phyloP scores from a whole-genome alignment of 1,284 basidiomycete genomes.

The Sutorius eximius region DNA sequence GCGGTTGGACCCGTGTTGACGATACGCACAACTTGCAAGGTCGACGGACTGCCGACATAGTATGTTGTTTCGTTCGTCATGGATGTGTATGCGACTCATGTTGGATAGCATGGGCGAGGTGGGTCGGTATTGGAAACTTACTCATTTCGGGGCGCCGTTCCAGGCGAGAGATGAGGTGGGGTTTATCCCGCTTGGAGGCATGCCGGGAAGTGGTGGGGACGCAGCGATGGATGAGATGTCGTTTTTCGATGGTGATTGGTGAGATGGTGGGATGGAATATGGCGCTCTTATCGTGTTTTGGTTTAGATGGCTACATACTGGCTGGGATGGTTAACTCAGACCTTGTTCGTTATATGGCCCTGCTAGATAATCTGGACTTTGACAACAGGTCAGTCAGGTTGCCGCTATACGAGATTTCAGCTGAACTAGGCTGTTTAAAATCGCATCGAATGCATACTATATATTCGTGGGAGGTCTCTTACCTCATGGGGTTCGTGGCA shows the following conservation, averaged over 20 bases:
- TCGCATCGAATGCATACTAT: too few relatives aligned
- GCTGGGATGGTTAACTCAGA: too few relatives aligned
- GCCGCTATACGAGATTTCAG: too few relatives aligned
- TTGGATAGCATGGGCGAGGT: background rate
- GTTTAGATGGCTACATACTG: too few relatives aligned
- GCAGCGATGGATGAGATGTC: background rate
- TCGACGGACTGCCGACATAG: slow-evolving; percentile 4
- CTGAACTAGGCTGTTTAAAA: too few relatives aligned
- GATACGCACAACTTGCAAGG: background rate
- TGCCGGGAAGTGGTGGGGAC: background rate
- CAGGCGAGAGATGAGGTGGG: background rate
- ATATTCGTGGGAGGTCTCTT: too few relatives aligned
- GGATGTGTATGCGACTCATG: background rate
- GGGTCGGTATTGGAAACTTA: background rate
- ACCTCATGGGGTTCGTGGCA: too few relatives aligned
- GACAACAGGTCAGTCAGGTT: too few relatives aligned
- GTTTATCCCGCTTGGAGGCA: background rate
- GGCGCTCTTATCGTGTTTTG: too few relatives aligned
- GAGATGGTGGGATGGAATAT: background rate
- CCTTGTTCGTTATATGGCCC: too few relatives aligned
- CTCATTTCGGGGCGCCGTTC: background rate
- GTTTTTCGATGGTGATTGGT: background rate
- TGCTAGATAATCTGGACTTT: too few relatives aligned
- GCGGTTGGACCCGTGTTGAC: background rate
- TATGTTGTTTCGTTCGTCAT: background rate